Evolutionary conservation across 225 moss, liverwort and hornwort genomes (phyloP), one percentile per base, ranked within the genome.

Genomic region (Marchantia paleacea): DNA sequence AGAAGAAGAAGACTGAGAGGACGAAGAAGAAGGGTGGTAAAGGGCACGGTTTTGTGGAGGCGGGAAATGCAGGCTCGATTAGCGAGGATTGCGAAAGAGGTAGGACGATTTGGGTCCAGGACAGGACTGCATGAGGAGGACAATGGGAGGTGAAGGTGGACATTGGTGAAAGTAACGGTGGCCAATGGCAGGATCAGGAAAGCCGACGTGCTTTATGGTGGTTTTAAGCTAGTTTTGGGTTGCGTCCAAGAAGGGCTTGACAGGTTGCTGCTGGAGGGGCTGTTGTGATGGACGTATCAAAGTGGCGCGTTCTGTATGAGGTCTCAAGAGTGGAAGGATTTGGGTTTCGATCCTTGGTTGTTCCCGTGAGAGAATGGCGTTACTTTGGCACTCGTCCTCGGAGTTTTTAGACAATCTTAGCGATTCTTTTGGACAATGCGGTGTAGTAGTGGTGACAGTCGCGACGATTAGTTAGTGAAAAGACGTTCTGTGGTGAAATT

Each of bases 401-500:
- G 69, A 79, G 55, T 69, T 30, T 22, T 66, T 47, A 14, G 52
- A 55, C 19, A 69, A 79, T 65, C 65, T 78, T 20, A 78, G 78
- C 78, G n/a, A 64, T 65, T 78, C 64, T 78, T 66, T 13, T 65
- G 13, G 61, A 8, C 79, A 79, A 70, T 79, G 79, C 54, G 51
- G 55, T 39, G 11, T 39, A 57, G 55, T 70, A 16, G 26, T 54
- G 67, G 28, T 79, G 51, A 71, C 7, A 79, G 79, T 79, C 79
- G 79, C 79, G 79, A 79, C 69, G 79, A 79, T 79, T 79, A 53
- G 69, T 48, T 57, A 25, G 69, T 70, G 69, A 55, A 79, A 79
- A 39, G 79, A 55, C 69, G n/a, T 69, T 69, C 52, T 29, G 68
- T 28, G 19, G 53, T 53, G n/a, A 18, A 55, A 69, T 79, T 70